These are phyloP conservation scores for Calonectria hawksworthii DNA, from an alignment of 2,329 filamentous ascomycete species.

Conservation along the genomic window DNA sequence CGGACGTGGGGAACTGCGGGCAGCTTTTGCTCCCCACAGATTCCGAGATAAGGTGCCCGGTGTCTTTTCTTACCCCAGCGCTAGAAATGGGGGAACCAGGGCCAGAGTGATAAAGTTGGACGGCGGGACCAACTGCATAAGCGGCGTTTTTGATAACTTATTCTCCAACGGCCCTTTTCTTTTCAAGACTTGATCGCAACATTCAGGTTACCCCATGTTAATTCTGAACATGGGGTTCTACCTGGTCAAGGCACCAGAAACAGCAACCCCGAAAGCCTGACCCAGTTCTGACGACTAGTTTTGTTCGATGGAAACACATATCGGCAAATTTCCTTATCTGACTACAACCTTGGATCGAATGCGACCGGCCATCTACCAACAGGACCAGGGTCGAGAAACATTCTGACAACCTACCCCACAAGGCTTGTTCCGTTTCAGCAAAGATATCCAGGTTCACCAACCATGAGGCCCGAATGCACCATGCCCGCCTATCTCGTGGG, in stretches of 20 bases:
- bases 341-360: background rate
- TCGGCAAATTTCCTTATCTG: background rate
- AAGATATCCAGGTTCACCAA: constrained; percentile 14
- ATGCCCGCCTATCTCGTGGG: background rate
- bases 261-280: no score
- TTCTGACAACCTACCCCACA: background rate
- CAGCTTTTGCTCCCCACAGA: background rate
- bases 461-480: constrained; percentile 4
- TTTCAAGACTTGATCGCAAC: background rate
- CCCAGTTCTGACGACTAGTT: no score
- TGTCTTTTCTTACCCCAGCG: background rate
- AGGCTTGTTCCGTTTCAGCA: background rate
- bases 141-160: background rate
- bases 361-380: background rate
- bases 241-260: background rate
- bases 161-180: background rate
- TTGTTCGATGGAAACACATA: background rate
- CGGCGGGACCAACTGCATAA: background rate
- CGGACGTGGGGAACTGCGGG: constrained; percentile 5
- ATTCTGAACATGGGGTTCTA: background rate
- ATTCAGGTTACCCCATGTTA: background rate
- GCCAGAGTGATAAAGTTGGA: background rate
- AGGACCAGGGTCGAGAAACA: background rate
- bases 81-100: background rate
- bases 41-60: constrained; percentile 13